Percentiles rank a stretch among this genome's conserved stretches.
Conservation (phyloP, 352 stramenopile genomes). For the Phytopythium kandeliae region DNA sequence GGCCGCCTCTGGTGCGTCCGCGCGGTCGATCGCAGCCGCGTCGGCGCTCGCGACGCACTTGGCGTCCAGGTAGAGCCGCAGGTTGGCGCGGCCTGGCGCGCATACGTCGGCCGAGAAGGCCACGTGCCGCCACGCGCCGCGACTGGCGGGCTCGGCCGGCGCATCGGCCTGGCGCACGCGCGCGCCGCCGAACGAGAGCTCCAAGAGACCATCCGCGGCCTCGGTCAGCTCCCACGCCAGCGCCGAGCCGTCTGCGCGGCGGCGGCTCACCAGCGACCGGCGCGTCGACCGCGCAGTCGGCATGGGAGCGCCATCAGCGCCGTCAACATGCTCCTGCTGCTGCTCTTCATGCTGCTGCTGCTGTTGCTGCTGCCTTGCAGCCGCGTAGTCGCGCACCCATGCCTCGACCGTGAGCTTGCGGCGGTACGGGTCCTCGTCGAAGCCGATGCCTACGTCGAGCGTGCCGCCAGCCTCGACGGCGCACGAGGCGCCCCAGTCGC, state of each 20-base stretch:
- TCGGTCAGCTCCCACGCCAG: constrained; percentile 43
- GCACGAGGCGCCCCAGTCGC: constrained; percentile 48
- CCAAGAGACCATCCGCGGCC: constrained; percentile 35
- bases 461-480: constrained; percentile 44
- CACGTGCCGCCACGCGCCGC: constrained; percentile 61
- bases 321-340: constrained; percentile 13
- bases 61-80: constrained; percentile 62
- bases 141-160: constrained; percentile 25
- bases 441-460: constrained; percentile 60
- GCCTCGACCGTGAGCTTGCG: constrained; percentile 70
- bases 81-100: constrained; percentile 32
- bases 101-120: constrained; percentile 63
- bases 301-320: not conserved
- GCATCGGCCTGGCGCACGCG: constrained; percentile 29
- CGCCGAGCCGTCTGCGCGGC: constrained; percentile 6
- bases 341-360: constrained; percentile 15
- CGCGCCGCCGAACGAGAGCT: constrained; percentile 38
- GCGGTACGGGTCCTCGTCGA: constrained; percentile 79
- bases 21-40: constrained; percentile 22
- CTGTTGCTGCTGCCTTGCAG: constrained; percentile 27
- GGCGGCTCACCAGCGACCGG: constrained; percentile 10
- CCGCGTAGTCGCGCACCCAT: constrained; percentile 62
- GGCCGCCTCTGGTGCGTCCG: not conserved
- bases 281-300: constrained; percentile 5
- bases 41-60: constrained; percentile 47